phyloP scores from a whole-genome alignment of 2,329 filamentous ascomycete genomes.

The Ophiosphaerella herpotricha region DNA sequence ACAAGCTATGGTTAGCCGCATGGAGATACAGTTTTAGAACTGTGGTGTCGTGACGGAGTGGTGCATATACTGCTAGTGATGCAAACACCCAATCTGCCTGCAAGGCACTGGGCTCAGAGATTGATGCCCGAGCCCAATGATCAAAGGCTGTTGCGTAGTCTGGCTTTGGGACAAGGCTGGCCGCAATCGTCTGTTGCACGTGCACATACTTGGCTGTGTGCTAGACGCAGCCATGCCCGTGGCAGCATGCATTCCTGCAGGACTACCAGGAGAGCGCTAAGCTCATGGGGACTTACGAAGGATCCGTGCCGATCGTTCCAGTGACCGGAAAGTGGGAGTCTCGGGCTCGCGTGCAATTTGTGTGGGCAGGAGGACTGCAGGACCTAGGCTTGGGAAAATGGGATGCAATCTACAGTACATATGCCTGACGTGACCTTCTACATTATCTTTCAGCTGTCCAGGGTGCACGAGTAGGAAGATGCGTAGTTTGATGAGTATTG shows the following conservation, averaged over 20 bases:
- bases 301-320: constrained; percentile 3
- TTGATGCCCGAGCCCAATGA: background rate
- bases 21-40: background rate
- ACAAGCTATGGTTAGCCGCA: background rate
- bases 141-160: background rate
- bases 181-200: background rate
- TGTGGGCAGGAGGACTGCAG: background rate
- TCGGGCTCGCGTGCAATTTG: background rate
- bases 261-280: constrained; percentile 7
- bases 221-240: constrained; percentile 11
- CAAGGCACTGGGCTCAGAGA: background rate
- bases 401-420: background rate
- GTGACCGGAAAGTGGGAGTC: constrained; percentile 2
- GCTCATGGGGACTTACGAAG: constrained; percentile 5
- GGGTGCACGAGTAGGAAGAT: background rate
- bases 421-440: background rate
- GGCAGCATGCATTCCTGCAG: constrained; percentile 16
- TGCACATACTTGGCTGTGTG: constrained; percentile 8
- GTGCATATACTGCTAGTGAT: background rate
- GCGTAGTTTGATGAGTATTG: too few relatives aligned
- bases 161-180: background rate
- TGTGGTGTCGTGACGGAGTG: background rate
- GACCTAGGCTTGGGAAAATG: background rate
- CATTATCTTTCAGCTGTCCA: background rate
- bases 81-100: background rate